Base-by-base conservation (phyloP, 192 early-diverging fungal genomes). In the Linnemannia exigua region DNA sequence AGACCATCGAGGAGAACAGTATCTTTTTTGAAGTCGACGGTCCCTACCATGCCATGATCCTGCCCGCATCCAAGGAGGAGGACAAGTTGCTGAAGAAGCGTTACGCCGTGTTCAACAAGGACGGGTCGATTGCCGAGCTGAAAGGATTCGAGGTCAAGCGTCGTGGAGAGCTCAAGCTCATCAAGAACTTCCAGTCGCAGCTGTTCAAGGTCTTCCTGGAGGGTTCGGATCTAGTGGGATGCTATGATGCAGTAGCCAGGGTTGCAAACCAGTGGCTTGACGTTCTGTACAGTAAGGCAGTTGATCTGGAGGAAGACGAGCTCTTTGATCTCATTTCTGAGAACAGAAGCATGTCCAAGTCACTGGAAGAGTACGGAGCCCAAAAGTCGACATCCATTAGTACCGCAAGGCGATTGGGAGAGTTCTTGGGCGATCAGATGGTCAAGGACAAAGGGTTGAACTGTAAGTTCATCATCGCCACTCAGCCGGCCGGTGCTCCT, bases 21-120 rank as follows among this genome's bases (percentile, higher is more conserved):
- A 99, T 99, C 63, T 98, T 99, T 77, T 99, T 99, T 74, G 99
- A 99, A 87, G 98, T 99, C 35, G 98, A 99, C 77, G 99, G 99
- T 14, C 99, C 99, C 33, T 99, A 99, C 85, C 94, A 95, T 50
- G 98, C 98, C 31, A 99, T 99, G 99, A 97, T 99, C 70, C 81
- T 99, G 52, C 99, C 99, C 19, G 91, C 97, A 9, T 98, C 97
- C 72, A 97, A 95, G 48, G 96, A 97, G 87, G 98, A 96, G 72
- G 97, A 99, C 82, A 98, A 98, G 89, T 88, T 99, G 58, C 88
- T 99, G 41, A 99, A 99, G 84, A 99, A 99, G 89, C 93, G 99
- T 17, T 99, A 99, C 79, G 99, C 99, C 8, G 99, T 99, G 16
- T 99, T 99, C 82, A 98, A 98, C 84, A 89, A 96, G 71, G 96